Conservation (phyloP, 179 eudicot species). For the Gypsophila paniculata region DNA sequence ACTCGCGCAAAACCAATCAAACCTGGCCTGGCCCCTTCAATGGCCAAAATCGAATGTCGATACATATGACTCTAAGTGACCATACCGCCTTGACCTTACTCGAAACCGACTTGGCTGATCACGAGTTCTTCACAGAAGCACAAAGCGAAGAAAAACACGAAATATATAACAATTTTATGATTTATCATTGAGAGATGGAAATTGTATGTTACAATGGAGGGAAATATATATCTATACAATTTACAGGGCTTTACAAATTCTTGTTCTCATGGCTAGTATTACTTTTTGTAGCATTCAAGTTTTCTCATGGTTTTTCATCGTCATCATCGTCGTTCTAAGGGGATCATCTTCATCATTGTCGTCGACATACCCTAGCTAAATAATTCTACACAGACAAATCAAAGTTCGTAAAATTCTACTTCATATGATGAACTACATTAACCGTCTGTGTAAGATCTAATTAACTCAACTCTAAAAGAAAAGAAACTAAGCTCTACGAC, state of each 20-base stretch:
- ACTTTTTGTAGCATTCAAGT: neutral
- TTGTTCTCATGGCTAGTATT: conserved; percentile 20
- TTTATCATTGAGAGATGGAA: conserved; percentile 13
- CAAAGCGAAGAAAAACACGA: neutral
- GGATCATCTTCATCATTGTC: neutral
- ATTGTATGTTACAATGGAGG: conserved; percentile 28
- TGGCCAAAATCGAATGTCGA: neutral
- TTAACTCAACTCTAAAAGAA: conserved; percentile 19
- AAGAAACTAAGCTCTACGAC: conserved; percentile 25
- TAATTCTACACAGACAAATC: conserved; percentile 25
- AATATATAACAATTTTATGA: conserved; percentile 11
- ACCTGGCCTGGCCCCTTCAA: neutral
- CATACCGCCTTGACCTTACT: neutral
- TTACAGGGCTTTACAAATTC: conserved; percentile 22
- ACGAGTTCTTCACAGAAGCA: neutral
- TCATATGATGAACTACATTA: conserved; percentile 20
- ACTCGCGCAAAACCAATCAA: neutral
- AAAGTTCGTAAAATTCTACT: conserved; percentile 18
- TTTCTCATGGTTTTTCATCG: neutral
- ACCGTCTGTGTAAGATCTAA: conserved; percentile 27
- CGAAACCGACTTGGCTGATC: neutral
- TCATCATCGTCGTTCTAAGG: neutral
- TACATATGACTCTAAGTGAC: neutral
- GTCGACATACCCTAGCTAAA: conserved; percentile 11
- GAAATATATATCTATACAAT: conserved; percentile 18